Percentiles rank a stretch among this genome's conserved stretches.
Conservation (phyloP, 768 basidiomycete genomes). For the Leccinum uliginosum region DNA sequence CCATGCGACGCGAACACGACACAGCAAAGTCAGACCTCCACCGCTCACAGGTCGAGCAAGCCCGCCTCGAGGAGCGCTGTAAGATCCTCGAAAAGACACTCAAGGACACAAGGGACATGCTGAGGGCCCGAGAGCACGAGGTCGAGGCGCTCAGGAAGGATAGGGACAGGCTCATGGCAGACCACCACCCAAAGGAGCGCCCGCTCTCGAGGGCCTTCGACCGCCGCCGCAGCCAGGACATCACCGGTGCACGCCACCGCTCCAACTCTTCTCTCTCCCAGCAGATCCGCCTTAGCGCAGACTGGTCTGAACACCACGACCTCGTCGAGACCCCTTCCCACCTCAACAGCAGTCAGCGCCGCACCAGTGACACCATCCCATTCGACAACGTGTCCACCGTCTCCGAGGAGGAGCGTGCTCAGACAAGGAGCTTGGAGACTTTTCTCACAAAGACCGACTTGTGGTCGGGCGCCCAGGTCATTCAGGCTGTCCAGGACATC, state of each 20-base stretch:
- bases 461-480: constrained; percentile 75
- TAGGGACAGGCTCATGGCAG: constrained; percentile 27
- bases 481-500: constrained; percentile 75
- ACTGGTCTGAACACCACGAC: constrained; percentile 29
- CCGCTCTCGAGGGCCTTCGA: constrained; percentile 21
- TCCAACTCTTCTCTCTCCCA: constrained; percentile 30
- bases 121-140: constrained; percentile 57
- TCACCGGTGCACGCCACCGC: constrained; percentile 13
- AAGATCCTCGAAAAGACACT: constrained; percentile 59
- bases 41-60: constrained; percentile 48
- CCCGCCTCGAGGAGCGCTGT: constrained; percentile 59
- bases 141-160: constrained; percentile 49
- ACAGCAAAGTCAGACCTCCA: constrained; percentile 51
- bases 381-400: constrained; percentile 29
- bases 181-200: constrained; percentile 19
- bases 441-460: constrained; percentile 71
- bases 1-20: constrained; percentile 53
- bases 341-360: constrained; percentile 10
- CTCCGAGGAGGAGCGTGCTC: constrained; percentile 53
- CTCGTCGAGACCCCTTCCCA: constrained; percentile 14
- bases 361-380: constrained; percentile 7
- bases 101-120: constrained; percentile 57
- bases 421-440: constrained; percentile 53
- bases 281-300: constrained; percentile 29
- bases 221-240: no score